These are phyloP conservation scores for Haematococcus sp. DNA, from an alignment of 139 green algal genomes.

Conservation along the genomic window DNA sequence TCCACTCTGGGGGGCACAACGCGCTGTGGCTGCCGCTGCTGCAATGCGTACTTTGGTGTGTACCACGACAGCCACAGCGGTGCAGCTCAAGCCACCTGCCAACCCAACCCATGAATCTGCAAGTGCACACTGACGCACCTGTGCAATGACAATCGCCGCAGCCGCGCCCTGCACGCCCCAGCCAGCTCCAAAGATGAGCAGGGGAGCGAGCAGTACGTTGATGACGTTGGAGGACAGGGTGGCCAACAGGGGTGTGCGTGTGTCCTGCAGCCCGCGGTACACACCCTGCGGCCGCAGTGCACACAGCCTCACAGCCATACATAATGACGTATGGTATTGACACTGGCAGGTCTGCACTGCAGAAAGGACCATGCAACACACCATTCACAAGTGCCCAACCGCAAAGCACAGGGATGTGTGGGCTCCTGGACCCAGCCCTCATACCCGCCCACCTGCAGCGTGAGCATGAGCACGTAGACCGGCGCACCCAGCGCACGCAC, in stretches of 20 bases:
- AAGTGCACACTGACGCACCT: conserved; percentile 34
- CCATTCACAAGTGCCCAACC: too few species aligned
- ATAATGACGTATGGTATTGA: conserved; percentile 12
- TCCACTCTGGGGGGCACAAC: too few species aligned
- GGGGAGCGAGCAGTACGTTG: conserved; percentile 64
- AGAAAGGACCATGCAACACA: neutral
- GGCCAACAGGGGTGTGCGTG: conserved; percentile 63
- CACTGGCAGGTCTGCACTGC: neutral
- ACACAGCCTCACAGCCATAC: too few species aligned
- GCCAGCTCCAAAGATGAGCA: conserved; percentile 66
- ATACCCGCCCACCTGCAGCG: conserved; percentile 62
- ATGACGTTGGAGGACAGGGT: conserved; percentile 64
- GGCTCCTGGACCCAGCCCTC: too few species aligned
- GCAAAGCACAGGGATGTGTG: too few species aligned
- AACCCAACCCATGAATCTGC: too few species aligned
- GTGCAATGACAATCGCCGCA: conserved; percentile 53
- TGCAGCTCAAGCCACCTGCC: too few species aligned
- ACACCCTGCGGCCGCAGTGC: conserved; percentile 50
- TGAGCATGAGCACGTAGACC: conserved; percentile 54
- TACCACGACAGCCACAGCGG: too few species aligned
- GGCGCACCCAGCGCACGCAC: conserved; percentile 63
- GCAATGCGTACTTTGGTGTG: too few species aligned
- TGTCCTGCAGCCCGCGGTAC: conserved; percentile 73
- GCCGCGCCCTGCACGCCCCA: conserved; percentile 72
- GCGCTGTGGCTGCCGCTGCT: too few species aligned